These are phyloP conservation scores for Chenopodium album DNA, from an alignment of 148 eudicot genomes.

Conservation along the genomic window DNA sequence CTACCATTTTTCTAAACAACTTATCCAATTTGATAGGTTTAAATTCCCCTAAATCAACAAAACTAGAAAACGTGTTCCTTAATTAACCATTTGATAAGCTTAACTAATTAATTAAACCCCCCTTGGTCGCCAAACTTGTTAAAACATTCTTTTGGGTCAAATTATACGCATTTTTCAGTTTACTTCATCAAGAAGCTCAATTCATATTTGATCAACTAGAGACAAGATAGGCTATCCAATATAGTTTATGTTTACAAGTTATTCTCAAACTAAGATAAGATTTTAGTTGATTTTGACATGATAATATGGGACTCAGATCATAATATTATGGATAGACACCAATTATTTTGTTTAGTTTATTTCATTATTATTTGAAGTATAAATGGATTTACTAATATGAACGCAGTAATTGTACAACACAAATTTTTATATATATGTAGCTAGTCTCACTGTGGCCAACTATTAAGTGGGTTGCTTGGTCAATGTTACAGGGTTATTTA, in stretches of 20 bases:
- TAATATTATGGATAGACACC: too few relatives aligned
- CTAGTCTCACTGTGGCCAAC: too few relatives aligned
- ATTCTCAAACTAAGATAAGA: too few relatives aligned
- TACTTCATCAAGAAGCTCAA: conserved; percentile 11
- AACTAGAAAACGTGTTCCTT: conserved; percentile 19
- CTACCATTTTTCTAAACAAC: conserved; percentile 24
- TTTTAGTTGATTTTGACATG: too few relatives aligned
- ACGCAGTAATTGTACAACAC: too few relatives aligned
- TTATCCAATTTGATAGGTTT: conserved; percentile 21
- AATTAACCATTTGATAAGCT: conserved; percentile 18
- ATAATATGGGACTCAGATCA: too few relatives aligned
- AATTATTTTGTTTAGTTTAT: too few relatives aligned
- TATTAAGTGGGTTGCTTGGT: too few relatives aligned
- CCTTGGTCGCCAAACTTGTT: conserved; percentile 25
- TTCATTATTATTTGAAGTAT: too few relatives aligned
- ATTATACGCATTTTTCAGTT: background rate
- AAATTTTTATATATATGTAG: too few relatives aligned
- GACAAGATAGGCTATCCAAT: background rate
- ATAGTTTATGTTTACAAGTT: background rate
- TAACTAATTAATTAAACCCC: conserved; percentile 10
- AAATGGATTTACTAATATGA: too few relatives aligned
- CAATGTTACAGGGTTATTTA: too few relatives aligned
- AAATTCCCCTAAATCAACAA: background rate
- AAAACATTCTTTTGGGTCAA: conserved; percentile 23
- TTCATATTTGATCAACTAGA: conserved; percentile 11